Conservation (phyloP, 225 moss, liverwort and hornwort species). For the Anthoceros angustus region DNA sequence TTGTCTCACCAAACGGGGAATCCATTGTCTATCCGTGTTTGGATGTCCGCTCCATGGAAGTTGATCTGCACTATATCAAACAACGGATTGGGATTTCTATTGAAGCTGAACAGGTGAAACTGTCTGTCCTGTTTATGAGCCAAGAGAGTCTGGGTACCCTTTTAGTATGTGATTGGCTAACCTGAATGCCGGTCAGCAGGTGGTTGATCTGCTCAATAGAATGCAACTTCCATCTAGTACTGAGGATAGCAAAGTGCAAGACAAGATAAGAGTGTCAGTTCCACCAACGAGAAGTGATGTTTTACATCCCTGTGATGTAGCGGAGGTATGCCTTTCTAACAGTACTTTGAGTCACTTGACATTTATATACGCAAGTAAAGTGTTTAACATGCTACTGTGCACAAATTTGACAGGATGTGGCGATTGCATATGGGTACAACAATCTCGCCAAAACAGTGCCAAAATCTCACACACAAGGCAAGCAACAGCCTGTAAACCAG, state of each 20-base stretch:
- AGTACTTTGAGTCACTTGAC: neutral
- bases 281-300: constrained; percentile 92
- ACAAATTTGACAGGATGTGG: constrained; percentile 60
- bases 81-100: constrained; percentile 39
- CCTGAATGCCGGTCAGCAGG: constrained; percentile 19
- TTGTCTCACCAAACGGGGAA: constrained; percentile 41
- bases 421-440: constrained; percentile 83
- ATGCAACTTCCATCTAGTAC: constrained; percentile 64
- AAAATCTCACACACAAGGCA: constrained; percentile 62
- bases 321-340: constrained; percentile 42
- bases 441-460: constrained; percentile 62
- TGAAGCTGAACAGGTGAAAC: constrained; percentile 33
- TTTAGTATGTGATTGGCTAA: constrained; percentile 1
- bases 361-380: neutral
- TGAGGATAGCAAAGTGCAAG: constrained; percentile 16
- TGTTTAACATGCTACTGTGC: neutral
- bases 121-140: neutral
- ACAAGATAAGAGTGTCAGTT: constrained; percentile 51
- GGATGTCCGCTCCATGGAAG: constrained; percentile 41
- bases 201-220: constrained; percentile 45
- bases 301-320: constrained; percentile 82
- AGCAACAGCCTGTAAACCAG: constrained; percentile 73
- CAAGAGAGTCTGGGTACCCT: neutral
- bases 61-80: constrained; percentile 52
- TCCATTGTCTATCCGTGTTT: constrained; percentile 59